Base-by-base conservation (phyloP, 1,139 yeast genomes). In the Suhomyces wounanorum region DNA sequence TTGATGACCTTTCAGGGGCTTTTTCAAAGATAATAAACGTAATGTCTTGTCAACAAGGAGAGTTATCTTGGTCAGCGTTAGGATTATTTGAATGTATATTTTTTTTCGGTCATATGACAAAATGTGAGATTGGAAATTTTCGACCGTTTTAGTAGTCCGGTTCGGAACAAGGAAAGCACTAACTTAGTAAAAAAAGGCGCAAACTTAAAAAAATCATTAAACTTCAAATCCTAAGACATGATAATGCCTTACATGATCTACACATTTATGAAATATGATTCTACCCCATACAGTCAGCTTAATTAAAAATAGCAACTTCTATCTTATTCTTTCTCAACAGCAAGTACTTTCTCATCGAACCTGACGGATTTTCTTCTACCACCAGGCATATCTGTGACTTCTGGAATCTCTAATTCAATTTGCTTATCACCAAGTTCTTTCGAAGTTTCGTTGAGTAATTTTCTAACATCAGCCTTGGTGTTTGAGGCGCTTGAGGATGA, bases 331-430 rank as follows among this genome's bases (percentile, higher is more conserved):
- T 50, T 31, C 41, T 50, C 48, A 5, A 78, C 79, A 28, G 80
- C 73, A 35, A 75, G 66, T 3, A 84, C 89, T 55, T 79, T 78
- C 56, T 83, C 87, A 56, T 85, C 89, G 61, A 87, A 87, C 53
- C 91, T 73, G 3, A 87, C 94, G 7, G 90, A 84, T 59, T 87
- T 85, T 57, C 91, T 72, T 66, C 92, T 77, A 53, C 75, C 81
- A 3, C 77, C 73, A 30, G 14, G 8, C n/a, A 17, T 13, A 10
- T 18, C 42, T 14, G 62, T 62, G 21, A 55, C 58, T 1, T 64
- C 63, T 2, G 85, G 85, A 2, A 73, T 63, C 10, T 68, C 75
- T 40, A 83, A 63, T 41, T 82, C 87, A 49, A 82, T 74, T 33
- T 75, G 84, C 43, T 70, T 66, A 2, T 76, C 77, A 9, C 69